Percentiles rank a stretch among this genome's conserved stretches.
Evolutionary conservation across 352 stramenopile genomes (phyloP).

Genomic region (Phytophthora brassicae): DNA sequence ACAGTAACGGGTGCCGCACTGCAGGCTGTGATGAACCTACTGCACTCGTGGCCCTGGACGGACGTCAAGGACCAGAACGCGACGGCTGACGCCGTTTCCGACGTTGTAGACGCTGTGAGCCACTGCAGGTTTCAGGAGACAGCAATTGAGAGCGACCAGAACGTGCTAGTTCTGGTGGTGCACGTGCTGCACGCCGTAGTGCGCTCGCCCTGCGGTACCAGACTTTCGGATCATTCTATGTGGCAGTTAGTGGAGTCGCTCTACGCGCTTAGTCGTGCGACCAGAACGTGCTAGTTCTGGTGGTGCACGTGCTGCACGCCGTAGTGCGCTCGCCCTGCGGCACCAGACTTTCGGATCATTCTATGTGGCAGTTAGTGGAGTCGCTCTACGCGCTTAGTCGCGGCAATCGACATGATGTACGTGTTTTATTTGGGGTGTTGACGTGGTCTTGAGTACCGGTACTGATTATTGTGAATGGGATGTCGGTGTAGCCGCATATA

Average conservation of each 20-base stretch:
- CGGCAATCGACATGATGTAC: constrained; percentile 58
- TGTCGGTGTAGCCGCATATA: constrained; percentile 49
- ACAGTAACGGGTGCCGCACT: constrained; percentile 92
- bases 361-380: constrained; percentile 95
- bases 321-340: constrained; percentile 89
- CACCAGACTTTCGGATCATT: constrained; percentile 85
- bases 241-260: constrained; percentile 96
- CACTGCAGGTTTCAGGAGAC: constrained; percentile 96
- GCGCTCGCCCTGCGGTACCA: constrained; percentile 69
- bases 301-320: constrained; percentile 94
- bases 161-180: constrained; percentile 92
- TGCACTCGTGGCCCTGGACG: constrained; percentile 83
- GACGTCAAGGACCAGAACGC: constrained; percentile 40
- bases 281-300: constrained; percentile 90
- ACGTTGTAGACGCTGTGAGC: constrained; percentile 91
- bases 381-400: constrained; percentile 94
- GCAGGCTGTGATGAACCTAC: constrained; percentile 94
- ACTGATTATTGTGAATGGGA: too few relatives aligned
- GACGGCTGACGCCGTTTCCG: constrained; percentile 54
- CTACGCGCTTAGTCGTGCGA: constrained; percentile 91
- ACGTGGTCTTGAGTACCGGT: constrained; percentile 3
- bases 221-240: constrained; percentile 92
- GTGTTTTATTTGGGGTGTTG: constrained; percentile 15
- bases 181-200: constrained; percentile 94
- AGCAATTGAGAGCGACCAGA: constrained; percentile 85